Base-by-base conservation (phyloP, 208 protist species). In the Trypanosoma rangeli region DNA sequence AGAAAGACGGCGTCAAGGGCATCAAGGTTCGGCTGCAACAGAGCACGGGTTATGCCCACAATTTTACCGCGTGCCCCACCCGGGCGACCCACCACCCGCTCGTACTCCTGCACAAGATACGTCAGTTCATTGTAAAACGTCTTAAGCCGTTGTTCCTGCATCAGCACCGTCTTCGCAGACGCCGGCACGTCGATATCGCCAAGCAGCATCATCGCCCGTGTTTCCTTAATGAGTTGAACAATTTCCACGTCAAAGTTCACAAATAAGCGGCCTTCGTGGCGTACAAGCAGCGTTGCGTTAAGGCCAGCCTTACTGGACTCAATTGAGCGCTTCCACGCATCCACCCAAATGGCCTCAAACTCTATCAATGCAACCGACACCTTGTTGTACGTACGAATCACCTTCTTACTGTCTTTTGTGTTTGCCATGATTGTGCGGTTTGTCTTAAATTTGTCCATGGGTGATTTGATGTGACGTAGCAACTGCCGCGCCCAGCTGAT, bases 241-340 rank as follows among this genome's bases (percentile, higher is more conserved):
- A 99, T 96, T 63, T 97, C 92, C 49, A 82, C 83, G 84, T 99
- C 97, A 79, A 99, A 99, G 94, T 99, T 99, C 46, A 99, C 98
- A 80, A 92, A 98, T 7, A 99, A 85, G 33, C 93, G 85, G n/a
- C 90, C 93, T 52, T 98, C 88, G 70, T 95, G 92, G 31, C 94
- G 89, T 20, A 99, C 93, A 8, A 99, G 79, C 68, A 99, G 84
- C 22, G 97, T 98, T 31, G 97, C 96, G 66, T 98, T 94, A 57
- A 99, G 87, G n/a, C 94, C 95, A 5, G 82, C 80, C 70, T 96
- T 96, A 72, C 95, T 95, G 29, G 86, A 88, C 63, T 97, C 96
- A 69, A 98, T 96, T 3, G 86, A 95, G 53, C 98, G 85, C 74
- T 86, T 94, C 97, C 97, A 99, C 53, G 96, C 95, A 66, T 98